Evolutionary conservation across 768 basidiomycete genomes (phyloP), one percentile per base, ranked within the genome.

Genomic region (Rhodotorula diobovata): DNA sequence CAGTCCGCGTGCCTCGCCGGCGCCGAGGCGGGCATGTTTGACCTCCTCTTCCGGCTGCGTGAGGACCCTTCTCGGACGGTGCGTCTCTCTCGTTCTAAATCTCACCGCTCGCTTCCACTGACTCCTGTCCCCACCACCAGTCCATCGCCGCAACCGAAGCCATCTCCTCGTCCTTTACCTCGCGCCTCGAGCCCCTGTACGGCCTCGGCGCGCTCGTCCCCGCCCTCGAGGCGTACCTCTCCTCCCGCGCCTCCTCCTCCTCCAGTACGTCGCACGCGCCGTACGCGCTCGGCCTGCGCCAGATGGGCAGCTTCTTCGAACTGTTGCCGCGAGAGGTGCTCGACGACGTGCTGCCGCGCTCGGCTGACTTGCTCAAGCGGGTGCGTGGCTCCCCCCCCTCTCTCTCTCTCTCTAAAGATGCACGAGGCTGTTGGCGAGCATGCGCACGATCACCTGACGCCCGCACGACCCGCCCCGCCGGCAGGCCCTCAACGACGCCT

Each of bases 141-240:
- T 61, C 63, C n/a, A 43, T 65, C 45, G 74, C 76, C 54, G 76
- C 70, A 5, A 64, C 71, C n/a, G 69, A 76, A 28, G 37, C 64
- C 4, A 72, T 78, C 67, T 56, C 73, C 16, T 66, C 54, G 7
- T 37, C 63, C 18, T 67, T 77, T 48, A 39, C 70, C 28, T n/a
- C 50, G 18, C 72, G 61, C 15, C 63, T 72, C 60, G 77, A 78
- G n/a, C 76, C 76, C 11, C 41, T 78, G 7, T 77, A 76, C 65
- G 74, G 70, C 18, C 67, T 77, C 55, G 69, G 72, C 12, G 51
- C 63, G 23, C 66, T 78, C 25, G 60, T 61, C 18, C 45, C 66
- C n/a, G 54, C 65, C 43, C 61, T 76, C 34, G 8, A 59, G 7
- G 25, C 63, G 30, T 61, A 67, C 61, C 70, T 76, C 55, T 16